Evolutionary conservation across 2,329 filamentous ascomycete species (phyloP).

Genomic region (Sarocladium brachiariae): DNA sequence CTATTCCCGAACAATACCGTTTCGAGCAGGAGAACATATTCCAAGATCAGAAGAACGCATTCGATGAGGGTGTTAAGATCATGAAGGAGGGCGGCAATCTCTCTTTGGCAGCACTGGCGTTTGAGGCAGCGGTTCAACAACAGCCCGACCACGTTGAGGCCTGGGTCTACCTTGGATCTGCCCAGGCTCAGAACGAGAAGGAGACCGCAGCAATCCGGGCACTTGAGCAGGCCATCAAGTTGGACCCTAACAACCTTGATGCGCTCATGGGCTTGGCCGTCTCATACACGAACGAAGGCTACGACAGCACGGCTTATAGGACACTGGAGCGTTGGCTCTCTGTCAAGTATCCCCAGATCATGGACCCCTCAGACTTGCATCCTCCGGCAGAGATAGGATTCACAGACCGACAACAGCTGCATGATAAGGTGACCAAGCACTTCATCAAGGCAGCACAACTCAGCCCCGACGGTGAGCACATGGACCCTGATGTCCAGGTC

Average conservation of each 20-base stretch:
- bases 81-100: conserved; percentile 92
- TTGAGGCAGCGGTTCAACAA: conserved; percentile 91
- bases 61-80: conserved; percentile 87
- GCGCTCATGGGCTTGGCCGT: conserved; percentile 94
- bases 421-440: conserved; percentile 81
- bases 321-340: conserved; percentile 95
- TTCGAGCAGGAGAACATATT: conserved; percentile 96
- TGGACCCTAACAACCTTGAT: conserved; percentile 79
- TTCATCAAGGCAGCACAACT: conserved; percentile 92
- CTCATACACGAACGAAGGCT: conserved; percentile 97
- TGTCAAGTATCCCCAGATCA: conserved; percentile 84
- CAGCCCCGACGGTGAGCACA: conserved; percentile 84
- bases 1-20: conserved; percentile 79
- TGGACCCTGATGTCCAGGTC: conserved; percentile 98
- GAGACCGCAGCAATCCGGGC: conserved; percentile 93
- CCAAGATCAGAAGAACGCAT: conserved; percentile 72
- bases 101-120: conserved; percentile 85
- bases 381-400: conserved; percentile 82
- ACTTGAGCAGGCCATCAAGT: conserved; percentile 80
- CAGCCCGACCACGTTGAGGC: conserved; percentile 82
- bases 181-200: conserved; percentile 98
- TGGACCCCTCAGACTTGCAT: conserved; percentile 64
- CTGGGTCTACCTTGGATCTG: conserved; percentile 86
- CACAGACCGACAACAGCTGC: conserved; percentile 82
- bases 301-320: conserved; percentile 92